Percentiles rank a stretch among this genome's conserved stretches.
These are phyloP conservation scores for Isabelozyma gotoi DNA, from an alignment of 805 yeast species.

Conservation along the genomic window DNA sequence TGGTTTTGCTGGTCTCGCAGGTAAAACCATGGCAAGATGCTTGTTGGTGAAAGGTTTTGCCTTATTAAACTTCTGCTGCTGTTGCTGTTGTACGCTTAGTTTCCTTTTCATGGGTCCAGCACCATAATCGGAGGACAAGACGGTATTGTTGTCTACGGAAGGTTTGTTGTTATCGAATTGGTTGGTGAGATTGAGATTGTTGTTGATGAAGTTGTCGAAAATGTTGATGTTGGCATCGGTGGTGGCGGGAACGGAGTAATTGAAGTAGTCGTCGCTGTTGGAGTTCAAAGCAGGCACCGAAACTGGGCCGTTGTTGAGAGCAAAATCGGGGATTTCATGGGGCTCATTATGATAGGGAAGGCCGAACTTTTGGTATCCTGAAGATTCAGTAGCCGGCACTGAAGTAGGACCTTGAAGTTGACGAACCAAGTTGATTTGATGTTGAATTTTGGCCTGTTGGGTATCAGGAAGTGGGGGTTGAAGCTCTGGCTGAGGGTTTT, in stretches of 20 bases:
- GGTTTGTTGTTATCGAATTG: not conserved
- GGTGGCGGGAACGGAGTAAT: not conserved
- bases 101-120: not conserved
- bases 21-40: not conserved
- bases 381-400: conserved; percentile 2
- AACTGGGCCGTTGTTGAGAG: too few species aligned
- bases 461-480: too few species aligned
- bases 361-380: not conserved
- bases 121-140: not conserved
- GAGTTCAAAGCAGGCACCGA: conserved; percentile 2
- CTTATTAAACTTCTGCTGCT: not conserved
- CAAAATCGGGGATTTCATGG: too few species aligned
- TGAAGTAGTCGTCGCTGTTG: conserved; percentile 1
- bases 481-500: not conserved
- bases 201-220: conserved; percentile 2
- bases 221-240: not conserved
- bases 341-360: too few species aligned
- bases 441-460: not conserved
- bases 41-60: not conserved
- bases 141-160: not conserved
- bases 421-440: not conserved
- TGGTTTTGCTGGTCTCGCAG: conserved; percentile 1
- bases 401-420: not conserved
- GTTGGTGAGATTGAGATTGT: not conserved
- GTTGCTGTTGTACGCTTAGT: not conserved